A percentile compares a stretch with the other conserved stretches of the same genome.
phyloP scores from a whole-genome alignment of 2,329 filamentous ascomycete genomes.

The Fusarium sp. region DNA sequence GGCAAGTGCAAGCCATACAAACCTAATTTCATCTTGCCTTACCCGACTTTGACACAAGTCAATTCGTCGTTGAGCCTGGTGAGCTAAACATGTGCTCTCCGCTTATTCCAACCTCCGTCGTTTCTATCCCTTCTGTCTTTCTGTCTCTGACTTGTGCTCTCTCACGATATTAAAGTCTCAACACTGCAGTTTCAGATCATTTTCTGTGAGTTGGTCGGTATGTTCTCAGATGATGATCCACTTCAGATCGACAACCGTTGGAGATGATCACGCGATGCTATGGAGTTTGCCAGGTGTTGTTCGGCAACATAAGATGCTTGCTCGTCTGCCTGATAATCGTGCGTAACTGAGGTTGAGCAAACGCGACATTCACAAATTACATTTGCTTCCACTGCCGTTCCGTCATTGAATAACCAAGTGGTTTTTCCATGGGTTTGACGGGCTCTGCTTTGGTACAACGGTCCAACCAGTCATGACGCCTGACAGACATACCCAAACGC shows the following conservation, averaged over 20 bases:
- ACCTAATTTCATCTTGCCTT: conserved; percentile 21
- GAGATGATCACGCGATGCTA: background rate
- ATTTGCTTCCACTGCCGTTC: background rate
- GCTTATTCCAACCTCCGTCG: background rate
- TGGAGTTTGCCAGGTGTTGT: background rate
- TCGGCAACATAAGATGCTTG: background rate
- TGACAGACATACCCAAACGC: background rate
- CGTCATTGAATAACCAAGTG: conserved; percentile 10
- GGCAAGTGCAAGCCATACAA: conserved; percentile 22
- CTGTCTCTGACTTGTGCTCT: background rate
- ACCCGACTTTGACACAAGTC: conserved; percentile 11
- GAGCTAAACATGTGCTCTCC: background rate
- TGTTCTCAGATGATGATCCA: background rate
- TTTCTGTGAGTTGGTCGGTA: background rate
- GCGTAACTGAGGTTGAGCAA: background rate
- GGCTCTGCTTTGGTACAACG: conserved; percentile 5
- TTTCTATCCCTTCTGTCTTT: background rate
- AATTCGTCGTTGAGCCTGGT: conserved; percentile 16
- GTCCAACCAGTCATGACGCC: conserved; percentile 1
- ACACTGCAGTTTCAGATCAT: background rate
- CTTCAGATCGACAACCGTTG: background rate
- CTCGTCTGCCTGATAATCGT: background rate
- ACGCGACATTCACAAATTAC: background rate
- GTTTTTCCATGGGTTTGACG: background rate
- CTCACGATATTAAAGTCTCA: background rate